Evolutionary conservation across 1,284 basidiomycete species (phyloP).

Genomic region (Pholiota adiposa): DNA sequence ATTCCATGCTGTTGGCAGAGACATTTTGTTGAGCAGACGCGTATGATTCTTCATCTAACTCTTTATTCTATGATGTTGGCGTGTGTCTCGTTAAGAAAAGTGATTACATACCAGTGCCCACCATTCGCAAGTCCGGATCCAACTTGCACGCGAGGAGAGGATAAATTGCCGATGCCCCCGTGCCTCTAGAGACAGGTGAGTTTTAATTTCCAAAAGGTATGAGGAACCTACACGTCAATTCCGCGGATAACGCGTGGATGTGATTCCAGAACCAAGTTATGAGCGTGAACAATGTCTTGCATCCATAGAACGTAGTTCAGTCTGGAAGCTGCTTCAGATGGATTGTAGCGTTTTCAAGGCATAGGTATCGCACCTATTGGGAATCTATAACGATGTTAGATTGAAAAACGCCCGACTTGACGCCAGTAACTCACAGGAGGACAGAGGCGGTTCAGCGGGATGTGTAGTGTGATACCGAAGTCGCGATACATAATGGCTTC

Average conservation of each 20-base stretch:
- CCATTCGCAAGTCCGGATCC: conserved; percentile 59
- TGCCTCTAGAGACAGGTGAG: conserved; percentile 64
- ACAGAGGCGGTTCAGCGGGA: conserved; percentile 80
- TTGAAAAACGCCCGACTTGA: neutral
- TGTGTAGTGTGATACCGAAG: conserved; percentile 63
- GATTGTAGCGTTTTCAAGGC: neutral
- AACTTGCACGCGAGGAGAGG: conserved; percentile 74
- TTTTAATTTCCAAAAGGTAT: neutral
- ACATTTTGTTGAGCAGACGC: conserved; percentile 60
- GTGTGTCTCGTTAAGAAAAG: neutral
- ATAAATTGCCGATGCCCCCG: conserved; percentile 91
- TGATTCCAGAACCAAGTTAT: conserved; percentile 15
- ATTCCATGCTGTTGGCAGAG: conserved; percentile 51
- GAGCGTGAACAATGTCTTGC: conserved; percentile 57
- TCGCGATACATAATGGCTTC: conserved; percentile 77
- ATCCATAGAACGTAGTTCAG: conserved; percentile 78
- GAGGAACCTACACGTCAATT: conserved; percentile 56
- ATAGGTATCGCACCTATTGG: conserved; percentile 57
- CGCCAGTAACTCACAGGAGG: conserved; percentile 67
- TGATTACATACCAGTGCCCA: conserved; percentile 66
- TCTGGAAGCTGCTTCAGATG: conserved; percentile 39
- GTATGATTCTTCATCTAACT: conserved; percentile 70
- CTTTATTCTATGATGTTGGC: conserved; percentile 38
- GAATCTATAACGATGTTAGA: conserved; percentile 48
- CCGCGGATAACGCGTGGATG: conserved; percentile 37